Evolutionary conservation across 208 protist species (phyloP), one percentile per base, ranked within the genome.

Genomic region (Trypanosomatidae sp.): DNA sequence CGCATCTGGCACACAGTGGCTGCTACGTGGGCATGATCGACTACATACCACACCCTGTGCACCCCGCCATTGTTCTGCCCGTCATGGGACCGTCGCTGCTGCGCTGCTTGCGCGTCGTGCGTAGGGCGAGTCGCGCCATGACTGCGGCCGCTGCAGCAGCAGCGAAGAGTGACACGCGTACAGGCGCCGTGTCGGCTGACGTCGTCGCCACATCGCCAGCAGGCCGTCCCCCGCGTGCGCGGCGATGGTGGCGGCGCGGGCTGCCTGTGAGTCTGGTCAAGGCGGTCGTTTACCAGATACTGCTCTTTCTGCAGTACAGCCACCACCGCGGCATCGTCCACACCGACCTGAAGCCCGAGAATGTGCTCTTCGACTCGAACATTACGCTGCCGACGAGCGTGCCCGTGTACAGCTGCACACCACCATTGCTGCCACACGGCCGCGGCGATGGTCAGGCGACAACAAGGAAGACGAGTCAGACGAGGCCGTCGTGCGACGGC

Each of bases 301-400:
- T 90, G 18, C 57, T 73, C 4, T 89, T 85, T 46, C 60, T 90
- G 37, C 43, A 65, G 20, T 81, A 77, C 48, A 68, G 65, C 8
- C 76, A 87, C 47, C 43, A 37, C 8, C 60, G 67, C 42, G 76
- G 76, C 13, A 59, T 87, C 38, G 67, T 77, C 32, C 81, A 91
- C 64, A 87, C 76, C 13, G 81, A 91, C 53, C 62, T 91, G 21
- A 91, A 91, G 50, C 82, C 82, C 0, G 73, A 91, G 52, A 91
- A 91, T 50, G 53, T 91, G 11, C 66, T 92, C 28, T 81, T 92
- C 45, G 74, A 92, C 44, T 73, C 61, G 21, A 64, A 40, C 11
- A 60, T 71, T 10, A 60, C 54, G 19, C 38, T 82, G 21, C 56
- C 60, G 8, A 53, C 49, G 23, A 53, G 57, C 19, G 21, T 81